Evolutionary conservation across 1,139 yeast genomes (phyloP).

Genomic region (Hyphopichia buzzinii): DNA sequence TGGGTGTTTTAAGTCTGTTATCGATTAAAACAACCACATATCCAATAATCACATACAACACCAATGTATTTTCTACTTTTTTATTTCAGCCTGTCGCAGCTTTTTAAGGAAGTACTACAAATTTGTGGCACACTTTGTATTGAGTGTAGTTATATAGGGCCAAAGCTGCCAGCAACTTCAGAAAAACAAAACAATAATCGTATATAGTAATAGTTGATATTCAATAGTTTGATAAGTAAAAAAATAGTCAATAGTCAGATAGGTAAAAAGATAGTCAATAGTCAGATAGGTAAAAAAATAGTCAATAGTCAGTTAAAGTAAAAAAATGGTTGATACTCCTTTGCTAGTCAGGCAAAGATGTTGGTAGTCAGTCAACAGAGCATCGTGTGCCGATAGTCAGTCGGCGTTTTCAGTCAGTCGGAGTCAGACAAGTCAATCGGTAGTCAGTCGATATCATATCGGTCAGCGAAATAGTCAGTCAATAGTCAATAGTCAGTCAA

Average conservation of each 20-base stretch:
- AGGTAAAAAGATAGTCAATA: neutral
- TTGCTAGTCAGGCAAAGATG: too few species aligned
- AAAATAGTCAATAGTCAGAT: slow-evolving; percentile 2
- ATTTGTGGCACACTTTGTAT: too few species aligned
- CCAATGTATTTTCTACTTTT: too few species aligned
- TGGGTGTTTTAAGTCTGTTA: too few species aligned
- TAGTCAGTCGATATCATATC: neutral
- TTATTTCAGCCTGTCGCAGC: neutral
- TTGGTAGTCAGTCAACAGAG: too few species aligned
- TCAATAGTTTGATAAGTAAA: too few species aligned
- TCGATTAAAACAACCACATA: too few species aligned
- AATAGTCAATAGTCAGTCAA: slow-evolving; percentile 2
- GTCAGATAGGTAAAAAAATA: neutral
- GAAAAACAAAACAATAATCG: neutral
- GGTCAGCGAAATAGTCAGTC: neutral
- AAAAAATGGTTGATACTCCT: too few species aligned
- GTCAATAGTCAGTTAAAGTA: slow-evolving; percentile 2
- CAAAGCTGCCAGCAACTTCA: neutral
- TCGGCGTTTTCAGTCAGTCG: neutral
- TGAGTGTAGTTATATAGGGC: neutral
- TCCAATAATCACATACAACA: too few species aligned
- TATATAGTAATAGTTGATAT: neutral
- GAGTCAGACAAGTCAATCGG: neutral
- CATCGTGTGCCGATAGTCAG: too few species aligned
- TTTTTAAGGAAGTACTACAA: too few species aligned